Percentiles rank a stretch among this genome's conserved stretches.
Conservation (phyloP, 768 basidiomycete species). For the Suillus alpinus region DNA sequence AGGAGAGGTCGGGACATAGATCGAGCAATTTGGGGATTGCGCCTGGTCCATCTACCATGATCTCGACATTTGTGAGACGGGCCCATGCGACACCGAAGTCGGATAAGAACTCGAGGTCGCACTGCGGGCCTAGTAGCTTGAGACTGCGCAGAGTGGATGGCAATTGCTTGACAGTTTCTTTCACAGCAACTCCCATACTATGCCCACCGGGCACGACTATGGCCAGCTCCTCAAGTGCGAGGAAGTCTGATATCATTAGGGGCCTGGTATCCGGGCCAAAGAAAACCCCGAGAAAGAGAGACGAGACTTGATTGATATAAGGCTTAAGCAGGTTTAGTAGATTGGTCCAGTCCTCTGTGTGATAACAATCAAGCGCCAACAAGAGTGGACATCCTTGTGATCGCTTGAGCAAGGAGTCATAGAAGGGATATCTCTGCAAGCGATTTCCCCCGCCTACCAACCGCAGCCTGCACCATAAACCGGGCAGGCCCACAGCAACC, state of each 20-base stretch:
- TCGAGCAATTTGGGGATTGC: slow-evolving; percentile 1
- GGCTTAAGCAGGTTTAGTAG: slow-evolving; percentile 13
- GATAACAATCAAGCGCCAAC: too few relatives aligned
- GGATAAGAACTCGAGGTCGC: neutral
- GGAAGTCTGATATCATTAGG: slow-evolving; percentile 6
- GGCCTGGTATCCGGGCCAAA: neutral
- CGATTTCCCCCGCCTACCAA: slow-evolving; percentile 10
- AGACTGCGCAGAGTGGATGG: slow-evolving; percentile 11
- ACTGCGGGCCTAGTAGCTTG: slow-evolving; percentile 2
- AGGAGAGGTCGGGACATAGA: neutral
- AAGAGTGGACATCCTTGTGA: neutral
- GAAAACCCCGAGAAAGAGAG: neutral
- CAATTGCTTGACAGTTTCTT: slow-evolving; percentile 8
- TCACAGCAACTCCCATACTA: too few relatives aligned
- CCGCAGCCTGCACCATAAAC: slow-evolving; percentile 45
- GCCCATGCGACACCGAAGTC: slow-evolving; percentile 12
- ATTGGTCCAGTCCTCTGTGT: too few relatives aligned
- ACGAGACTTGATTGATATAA: slow-evolving; percentile 11
- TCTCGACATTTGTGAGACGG: slow-evolving; percentile 15
- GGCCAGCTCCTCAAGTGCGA: slow-evolving; percentile 19
- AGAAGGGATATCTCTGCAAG: slow-evolving; percentile 1
- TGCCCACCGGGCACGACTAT: too few relatives aligned
- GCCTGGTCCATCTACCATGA: neutral
- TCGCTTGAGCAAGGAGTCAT: neutral
- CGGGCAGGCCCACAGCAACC: slow-evolving; percentile 37